Evolutionary conservation across 2,329 filamentous ascomycete species (phyloP), one percentile per base, ranked within the genome.

Genomic region (Phaeosphaeriaceae sp.): DNA sequence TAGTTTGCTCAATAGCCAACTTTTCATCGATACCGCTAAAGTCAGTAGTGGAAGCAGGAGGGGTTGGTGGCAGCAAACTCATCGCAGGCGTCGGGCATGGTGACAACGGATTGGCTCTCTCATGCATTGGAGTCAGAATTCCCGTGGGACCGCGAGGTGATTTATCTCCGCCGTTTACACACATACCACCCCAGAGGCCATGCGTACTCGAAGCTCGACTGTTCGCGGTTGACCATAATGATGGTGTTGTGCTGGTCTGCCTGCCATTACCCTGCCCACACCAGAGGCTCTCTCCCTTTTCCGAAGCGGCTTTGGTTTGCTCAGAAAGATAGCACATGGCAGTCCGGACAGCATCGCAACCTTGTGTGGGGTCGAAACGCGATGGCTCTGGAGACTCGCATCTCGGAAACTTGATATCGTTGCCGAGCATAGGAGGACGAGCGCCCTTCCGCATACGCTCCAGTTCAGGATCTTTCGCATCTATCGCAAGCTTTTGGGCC

Each of bases 391-490:
- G 93, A 20, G 92, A 96, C 8, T 83, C 81, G 68, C 91, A 96
- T 68, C 83, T 84, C 28, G 91, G 89, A 70, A 97, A 96, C 20
- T 81, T 79, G 46, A 97, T 82, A 59, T 96, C 89, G 48, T 80
- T 77, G 47, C 93, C 93, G 9, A 96, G 83, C 92, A 97, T 95
- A 8, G 93, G 93, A 33, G 93, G 93, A 34, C 81, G 82, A 20
- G 81, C 81, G 35, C 79, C 77, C 52, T 85, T 86, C 17, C 80
- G 80, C 76, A 85, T 82, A 20, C 79, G 77, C 52, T 80, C 76
- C 32, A 84, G 57, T 49, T 79, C 77, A 16, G 58, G 61, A 46
- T 79, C 74, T 33, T 66, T 70, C 42, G 73, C 59, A 39, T 60
- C 60, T 7, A 58, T 57, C 23, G 60, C 66, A 39, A 67, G 42